Base-by-base conservation (phyloP, 345 rosid species). In the Lepidium didymum region DNA sequence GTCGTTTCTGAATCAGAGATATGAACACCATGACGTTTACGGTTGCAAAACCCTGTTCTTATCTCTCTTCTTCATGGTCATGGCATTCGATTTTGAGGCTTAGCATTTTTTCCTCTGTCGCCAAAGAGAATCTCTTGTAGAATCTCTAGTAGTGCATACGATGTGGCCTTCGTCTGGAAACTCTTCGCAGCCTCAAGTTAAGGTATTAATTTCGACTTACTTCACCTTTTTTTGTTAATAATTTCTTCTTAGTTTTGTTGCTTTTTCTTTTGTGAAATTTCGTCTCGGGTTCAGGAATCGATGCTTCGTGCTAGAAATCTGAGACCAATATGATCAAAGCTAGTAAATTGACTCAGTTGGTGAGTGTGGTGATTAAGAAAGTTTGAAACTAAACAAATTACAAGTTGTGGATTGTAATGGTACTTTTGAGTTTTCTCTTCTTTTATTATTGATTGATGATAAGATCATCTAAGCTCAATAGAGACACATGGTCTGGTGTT, bases 131-230 rank as follows among this genome's bases (percentile, higher is more conserved):
- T 56, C 60, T 42, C 51, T 12, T n/a, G 21, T 6, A 44, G 31
- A 57, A 33, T 56, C 60, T 42, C 51, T 12, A 21, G 21, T 6
- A 49, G 51, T 27, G 31, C 44, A 8, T 4, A 49, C 29, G 15
- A 66, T 73, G 77, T 73, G 77, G 77, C 8, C 67, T 42, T 73
- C 77, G 11, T 67, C 77, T 42, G 50, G 72, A 43, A 73, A 59
- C 68, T 51, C 72, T 25, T 66, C 77, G 14, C 72, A 51, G 56
- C 56, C 77, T 73, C 72, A 66, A 43, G 56, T 72, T 43, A 73
- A 43, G 72, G 72, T 73, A 23, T 8, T 41, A 51, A 5, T 33
- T 50, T 41, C 9, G 6, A 27, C 31, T 27, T 27, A 27, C 10
- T 11, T 7, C 19, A 3, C 4, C 0, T 29, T 40, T 21, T 36